Evolutionary conservation across 306 rosid species (phyloP).

Genomic region (Heteromeles arbutifolia): DNA sequence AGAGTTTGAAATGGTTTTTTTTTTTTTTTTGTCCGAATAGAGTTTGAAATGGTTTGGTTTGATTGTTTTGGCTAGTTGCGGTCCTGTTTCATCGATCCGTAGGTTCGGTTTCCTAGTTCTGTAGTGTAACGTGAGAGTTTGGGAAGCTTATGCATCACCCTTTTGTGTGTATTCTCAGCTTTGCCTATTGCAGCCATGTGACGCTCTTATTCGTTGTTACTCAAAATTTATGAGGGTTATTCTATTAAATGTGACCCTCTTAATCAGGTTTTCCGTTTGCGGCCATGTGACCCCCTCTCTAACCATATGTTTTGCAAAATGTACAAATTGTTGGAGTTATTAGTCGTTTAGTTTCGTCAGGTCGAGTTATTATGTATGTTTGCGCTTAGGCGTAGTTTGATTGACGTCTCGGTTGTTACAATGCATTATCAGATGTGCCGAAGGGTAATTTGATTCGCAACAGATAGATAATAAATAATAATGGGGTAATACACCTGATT

Average conservation of each 20-base stretch:
- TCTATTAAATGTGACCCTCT: not conserved
- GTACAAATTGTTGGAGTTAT: not conserved
- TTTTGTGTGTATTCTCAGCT: not conserved
- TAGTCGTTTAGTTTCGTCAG: not conserved
- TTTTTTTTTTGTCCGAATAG: too few species aligned
- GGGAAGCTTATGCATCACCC: conserved; percentile 10
- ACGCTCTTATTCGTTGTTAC: not conserved
- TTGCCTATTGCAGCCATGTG: conserved; percentile 7
- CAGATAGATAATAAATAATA: not conserved
- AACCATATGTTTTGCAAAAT: not conserved
- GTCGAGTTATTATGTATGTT: not conserved
- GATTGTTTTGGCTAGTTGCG: not conserved
- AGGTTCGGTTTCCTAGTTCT: conserved; percentile 1
- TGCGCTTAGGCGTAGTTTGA: not conserved
- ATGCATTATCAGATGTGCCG: not conserved
- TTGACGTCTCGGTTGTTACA: not conserved
- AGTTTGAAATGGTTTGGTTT: conserved; percentile 6
- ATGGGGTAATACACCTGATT: not conserved
- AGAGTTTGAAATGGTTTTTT: not conserved
- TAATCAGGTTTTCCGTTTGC: not conserved
- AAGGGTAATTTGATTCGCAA: not conserved
- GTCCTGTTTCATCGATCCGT: not conserved
- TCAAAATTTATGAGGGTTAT: conserved; percentile 3
- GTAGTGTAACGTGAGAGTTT: not conserved
- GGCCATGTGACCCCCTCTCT: not conserved